Conservation (phyloP, 2,329 filamentous ascomycete species). For the Colletotrichum falcatum region DNA sequence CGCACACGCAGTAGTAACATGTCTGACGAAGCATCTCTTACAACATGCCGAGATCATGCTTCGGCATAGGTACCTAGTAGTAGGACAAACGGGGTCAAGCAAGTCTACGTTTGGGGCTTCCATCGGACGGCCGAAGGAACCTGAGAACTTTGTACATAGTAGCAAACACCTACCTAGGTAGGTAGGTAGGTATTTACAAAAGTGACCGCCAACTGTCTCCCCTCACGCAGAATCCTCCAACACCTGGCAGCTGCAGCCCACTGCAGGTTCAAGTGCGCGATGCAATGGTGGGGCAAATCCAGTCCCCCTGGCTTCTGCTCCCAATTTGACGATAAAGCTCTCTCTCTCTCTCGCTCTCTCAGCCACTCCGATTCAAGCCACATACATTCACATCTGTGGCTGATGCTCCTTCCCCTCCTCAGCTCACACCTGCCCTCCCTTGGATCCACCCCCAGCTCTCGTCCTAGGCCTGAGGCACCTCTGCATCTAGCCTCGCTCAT, state of each 20-base stretch:
- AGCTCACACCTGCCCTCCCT: constrained; percentile 3
- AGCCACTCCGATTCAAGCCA: constrained; percentile 19
- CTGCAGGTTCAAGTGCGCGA: constrained; percentile 35
- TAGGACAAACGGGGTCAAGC: neutral
- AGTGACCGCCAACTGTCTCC: constrained; percentile 7
- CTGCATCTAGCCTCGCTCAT: constrained; percentile 35
- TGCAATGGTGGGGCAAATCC: constrained; percentile 35
- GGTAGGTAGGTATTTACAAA: neutral
- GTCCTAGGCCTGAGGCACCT: constrained; percentile 32
- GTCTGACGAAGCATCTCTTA: neutral
- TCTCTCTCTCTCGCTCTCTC: neutral
- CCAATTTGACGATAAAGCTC: neutral
- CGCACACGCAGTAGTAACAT: neutral
- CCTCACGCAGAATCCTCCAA: constrained; percentile 10
- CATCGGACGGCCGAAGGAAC: neutral
- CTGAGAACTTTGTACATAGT: neutral
- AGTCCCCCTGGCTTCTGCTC: constrained; percentile 11
- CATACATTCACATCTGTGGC: constrained; percentile 16
- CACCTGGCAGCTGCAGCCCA: constrained; percentile 37
- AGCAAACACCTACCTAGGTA: no score
- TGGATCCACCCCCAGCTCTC: constrained; percentile 15
- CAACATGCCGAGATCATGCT: neutral
- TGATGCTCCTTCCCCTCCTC: neutral
- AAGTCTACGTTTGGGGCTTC: neutral
- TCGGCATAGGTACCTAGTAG: neutral